Evolutionary conservation across 2,329 filamentous ascomycete species (phyloP).

Genomic region (Pseudocercospora ulei): DNA sequence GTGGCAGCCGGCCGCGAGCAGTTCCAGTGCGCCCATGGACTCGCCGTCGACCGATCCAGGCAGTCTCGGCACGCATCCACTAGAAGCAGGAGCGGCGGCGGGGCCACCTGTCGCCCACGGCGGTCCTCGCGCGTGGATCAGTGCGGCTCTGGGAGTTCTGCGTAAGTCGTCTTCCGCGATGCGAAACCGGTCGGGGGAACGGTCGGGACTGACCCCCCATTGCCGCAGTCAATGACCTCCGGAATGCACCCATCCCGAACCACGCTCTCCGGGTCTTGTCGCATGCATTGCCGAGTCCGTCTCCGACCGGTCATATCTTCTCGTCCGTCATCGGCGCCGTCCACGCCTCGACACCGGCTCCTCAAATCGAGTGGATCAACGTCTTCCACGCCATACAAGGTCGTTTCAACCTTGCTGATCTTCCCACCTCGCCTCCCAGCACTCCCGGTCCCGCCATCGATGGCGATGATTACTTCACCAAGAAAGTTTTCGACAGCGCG

Average conservation of each 20-base stretch:
- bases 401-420: conserved; percentile 52
- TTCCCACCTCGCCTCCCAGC: conserved; percentile 54
- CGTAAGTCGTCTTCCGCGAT: conserved; percentile 21
- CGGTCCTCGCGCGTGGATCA: conserved; percentile 24
- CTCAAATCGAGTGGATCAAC: conserved; percentile 51
- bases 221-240: conserved; percentile 35
- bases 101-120: background rate
- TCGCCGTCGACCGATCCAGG: conserved; percentile 37
- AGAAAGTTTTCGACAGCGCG: conserved; percentile 53
- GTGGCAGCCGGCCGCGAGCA: conserved; percentile 36
- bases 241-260: conserved; percentile 29
- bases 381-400: conserved; percentile 55
- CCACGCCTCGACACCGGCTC: conserved; percentile 44
- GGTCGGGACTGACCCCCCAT: conserved; percentile 1
- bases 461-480: conserved; percentile 53
- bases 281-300: conserved; percentile 51
- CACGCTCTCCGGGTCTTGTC: conserved; percentile 49
- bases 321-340: conserved; percentile 48
- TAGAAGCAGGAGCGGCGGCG: background rate
- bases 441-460: conserved; percentile 47
- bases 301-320: conserved; percentile 44
- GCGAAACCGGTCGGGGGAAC: conserved; percentile 1
- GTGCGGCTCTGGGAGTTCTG: conserved; percentile 26
- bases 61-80: conserved; percentile 6
- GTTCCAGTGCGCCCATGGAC: conserved; percentile 34